A percentile compares a stretch with the other conserved stretches of the same genome.
phyloP scores from a whole-genome alignment of 2,329 filamentous ascomycete species.

The Exophiala viscosa region DNA sequence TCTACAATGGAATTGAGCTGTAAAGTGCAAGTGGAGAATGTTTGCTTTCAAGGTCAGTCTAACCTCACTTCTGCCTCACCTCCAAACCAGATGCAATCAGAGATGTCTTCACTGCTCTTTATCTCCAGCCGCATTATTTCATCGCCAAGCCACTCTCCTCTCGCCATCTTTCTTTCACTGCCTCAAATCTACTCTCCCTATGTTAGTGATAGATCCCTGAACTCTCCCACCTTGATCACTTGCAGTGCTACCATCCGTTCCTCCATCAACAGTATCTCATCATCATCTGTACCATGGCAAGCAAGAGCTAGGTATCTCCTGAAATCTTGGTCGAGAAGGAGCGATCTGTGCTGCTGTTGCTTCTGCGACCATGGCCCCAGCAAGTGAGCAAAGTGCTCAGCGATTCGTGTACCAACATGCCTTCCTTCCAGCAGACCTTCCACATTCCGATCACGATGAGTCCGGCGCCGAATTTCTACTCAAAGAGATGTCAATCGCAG shows the following conservation, averaged over 20 bases:
- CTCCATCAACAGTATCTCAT: too few species aligned
- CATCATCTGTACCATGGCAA: too few species aligned
- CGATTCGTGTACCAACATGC: conserved; percentile 45
- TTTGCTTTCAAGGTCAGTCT: not conserved
- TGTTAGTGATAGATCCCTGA: too few species aligned
- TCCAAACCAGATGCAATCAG: not conserved
- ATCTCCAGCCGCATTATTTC: not conserved
- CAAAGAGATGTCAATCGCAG: conserved; percentile 5
- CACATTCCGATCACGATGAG: conserved; percentile 37
- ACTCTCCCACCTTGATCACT: too few species aligned
- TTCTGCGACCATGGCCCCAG: not conserved
- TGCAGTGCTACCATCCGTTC: too few species aligned
- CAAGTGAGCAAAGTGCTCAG: not conserved
- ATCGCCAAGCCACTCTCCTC: not conserved
- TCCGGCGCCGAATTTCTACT: conserved; percentile 9
- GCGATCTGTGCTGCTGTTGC: not conserved
- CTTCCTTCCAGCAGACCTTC: conserved; percentile 49
- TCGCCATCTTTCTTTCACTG: not conserved
- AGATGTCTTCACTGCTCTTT: conserved; percentile 3
- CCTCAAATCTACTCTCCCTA: not conserved
- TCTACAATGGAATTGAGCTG: too few species aligned
- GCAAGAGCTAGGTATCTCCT: too few species aligned
- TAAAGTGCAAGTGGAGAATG: not conserved
- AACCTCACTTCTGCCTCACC: not conserved
- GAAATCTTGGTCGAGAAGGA: too few species aligned